Evolutionary conservation across 108 stramenopile species (phyloP).

Genomic region (Fragilariopsis cylindrus): DNA sequence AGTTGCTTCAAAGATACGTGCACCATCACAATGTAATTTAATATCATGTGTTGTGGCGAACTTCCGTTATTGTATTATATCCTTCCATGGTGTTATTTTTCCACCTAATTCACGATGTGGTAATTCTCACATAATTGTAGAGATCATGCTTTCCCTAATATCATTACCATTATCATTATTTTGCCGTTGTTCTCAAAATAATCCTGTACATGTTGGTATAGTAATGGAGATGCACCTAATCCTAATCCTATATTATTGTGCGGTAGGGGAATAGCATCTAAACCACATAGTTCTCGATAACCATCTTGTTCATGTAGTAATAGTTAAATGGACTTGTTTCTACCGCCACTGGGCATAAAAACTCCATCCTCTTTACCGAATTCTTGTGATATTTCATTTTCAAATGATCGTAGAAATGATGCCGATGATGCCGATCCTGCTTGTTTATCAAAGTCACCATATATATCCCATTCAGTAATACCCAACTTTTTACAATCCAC

Average conservation of each 20-base stretch:
- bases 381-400: constrained; percentile 55
- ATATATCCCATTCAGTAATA: constrained; percentile 47
- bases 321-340: too few species aligned
- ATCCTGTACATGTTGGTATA: constrained; percentile 32
- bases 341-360: constrained; percentile 79
- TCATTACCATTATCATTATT: too few species aligned
- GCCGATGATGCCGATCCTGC: constrained; percentile 35
- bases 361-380: constrained; percentile 80
- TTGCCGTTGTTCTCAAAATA: too few species aligned
- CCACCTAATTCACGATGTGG: constrained; percentile 89
- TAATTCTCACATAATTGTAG: constrained; percentile 67
- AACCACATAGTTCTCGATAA: constrained; percentile 45
- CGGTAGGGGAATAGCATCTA: constrained; percentile 23
- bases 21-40: constrained; percentile 82
- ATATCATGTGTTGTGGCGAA: constrained; percentile 44
- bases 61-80: constrained; percentile 46
- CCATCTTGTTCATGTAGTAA: constrained; percentile 73
- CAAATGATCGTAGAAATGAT: constrained; percentile 65
- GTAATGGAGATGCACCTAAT: constrained; percentile 34
- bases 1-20: constrained; percentile 80
- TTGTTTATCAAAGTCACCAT: constrained; percentile 53
- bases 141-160: constrained; percentile 8
- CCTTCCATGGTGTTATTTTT: constrained; percentile 67
- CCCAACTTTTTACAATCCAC: constrained; percentile 10
- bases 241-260: background rate